Conservation (phyloP, 371 early-diverging fungal genomes). For the Haplosporangium sp. region DNA sequence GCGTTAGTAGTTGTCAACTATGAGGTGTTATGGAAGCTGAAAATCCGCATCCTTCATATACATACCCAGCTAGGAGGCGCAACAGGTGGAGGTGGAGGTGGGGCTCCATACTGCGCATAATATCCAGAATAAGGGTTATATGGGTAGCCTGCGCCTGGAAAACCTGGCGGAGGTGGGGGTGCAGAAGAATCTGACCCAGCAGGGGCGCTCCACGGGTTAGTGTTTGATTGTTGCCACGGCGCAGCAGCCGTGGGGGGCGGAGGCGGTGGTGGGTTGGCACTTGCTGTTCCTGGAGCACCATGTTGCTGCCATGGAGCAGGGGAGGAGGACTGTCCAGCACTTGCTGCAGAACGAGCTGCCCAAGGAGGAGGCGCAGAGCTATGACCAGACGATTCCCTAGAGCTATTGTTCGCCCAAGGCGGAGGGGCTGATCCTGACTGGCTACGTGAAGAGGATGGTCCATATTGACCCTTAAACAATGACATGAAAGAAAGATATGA, state of each 20-base stretch:
- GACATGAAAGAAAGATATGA: not conserved
- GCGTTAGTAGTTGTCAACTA: not conserved
- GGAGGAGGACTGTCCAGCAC: conserved; percentile 17
- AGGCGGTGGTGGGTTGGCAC: conserved; percentile 17
- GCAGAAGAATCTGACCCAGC: conserved; percentile 25
- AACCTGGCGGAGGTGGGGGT: conserved; percentile 40
- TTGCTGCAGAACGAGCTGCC: conserved; percentile 39
- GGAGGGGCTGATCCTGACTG: conserved; percentile 49
- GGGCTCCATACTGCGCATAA: conserved; percentile 28
- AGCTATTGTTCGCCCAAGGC: conserved; percentile 42
- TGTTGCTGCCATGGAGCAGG: conserved; percentile 68
- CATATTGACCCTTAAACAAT: conserved; percentile 43
- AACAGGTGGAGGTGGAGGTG: conserved; percentile 43
- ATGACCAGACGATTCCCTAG: conserved; percentile 22
- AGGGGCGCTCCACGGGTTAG: conserved; percentile 31
- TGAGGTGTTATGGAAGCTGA: not conserved
- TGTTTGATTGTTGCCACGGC: conserved; percentile 29
- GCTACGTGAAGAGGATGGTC: conserved; percentile 42
- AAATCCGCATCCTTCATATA: not conserved
- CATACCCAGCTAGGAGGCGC: conserved; percentile 42
- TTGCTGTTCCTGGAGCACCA: conserved; percentile 34
- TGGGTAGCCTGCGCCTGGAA: conserved; percentile 26
- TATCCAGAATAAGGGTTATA: conserved; percentile 44
- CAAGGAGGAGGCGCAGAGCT: conserved; percentile 49
- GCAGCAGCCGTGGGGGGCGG: conserved; percentile 26